These are phyloP conservation scores for Sporothrix pseudoabietina DNA, from an alignment of 2,329 filamentous ascomycete genomes.

Conservation along the genomic window DNA sequence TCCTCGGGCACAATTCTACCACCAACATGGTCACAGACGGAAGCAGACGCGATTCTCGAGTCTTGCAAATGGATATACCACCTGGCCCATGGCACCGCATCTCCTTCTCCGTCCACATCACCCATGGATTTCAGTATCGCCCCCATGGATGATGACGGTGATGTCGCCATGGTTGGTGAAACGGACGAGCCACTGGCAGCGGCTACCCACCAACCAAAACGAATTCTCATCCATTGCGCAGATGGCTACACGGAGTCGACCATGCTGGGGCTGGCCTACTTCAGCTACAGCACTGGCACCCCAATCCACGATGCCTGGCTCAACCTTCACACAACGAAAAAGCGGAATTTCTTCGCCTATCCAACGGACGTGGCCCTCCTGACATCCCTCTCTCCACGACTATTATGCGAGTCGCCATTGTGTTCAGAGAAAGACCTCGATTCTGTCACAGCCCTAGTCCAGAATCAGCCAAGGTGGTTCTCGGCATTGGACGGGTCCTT, in stretches of 20 bases:
- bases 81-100: conserved; percentile 66
- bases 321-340: conserved; percentile 74
- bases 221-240: conserved; percentile 86
- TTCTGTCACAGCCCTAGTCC: conserved; percentile 56
- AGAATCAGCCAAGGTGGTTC: conserved; percentile 76
- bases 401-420: conserved; percentile 71
- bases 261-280: conserved; percentile 85
- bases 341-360: conserved; percentile 95
- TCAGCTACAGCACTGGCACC: conserved; percentile 84
- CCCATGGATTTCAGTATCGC: conserved; percentile 38
- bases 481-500: conserved; percentile 83
- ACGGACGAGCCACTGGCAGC: conserved; percentile 28
- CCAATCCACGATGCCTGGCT: conserved; percentile 87
- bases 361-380: conserved; percentile 84
- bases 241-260: conserved; percentile 97
- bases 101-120: conserved; percentile 34
- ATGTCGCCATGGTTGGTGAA: conserved; percentile 51
- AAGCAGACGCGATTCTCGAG: conserved; percentile 81
- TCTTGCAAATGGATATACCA: conserved; percentile 90
- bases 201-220: conserved; percentile 52
- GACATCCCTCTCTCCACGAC: conserved; percentile 71
- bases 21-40: conserved; percentile 78
- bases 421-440: conserved; percentile 52
- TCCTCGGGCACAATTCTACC: conserved; percentile 91
- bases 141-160: conserved; percentile 45